A percentile compares a stretch with the other conserved stretches of the same genome.
Evolutionary conservation across 73 alveolate species (phyloP).

Genomic region (Urostyla sp.): DNA sequence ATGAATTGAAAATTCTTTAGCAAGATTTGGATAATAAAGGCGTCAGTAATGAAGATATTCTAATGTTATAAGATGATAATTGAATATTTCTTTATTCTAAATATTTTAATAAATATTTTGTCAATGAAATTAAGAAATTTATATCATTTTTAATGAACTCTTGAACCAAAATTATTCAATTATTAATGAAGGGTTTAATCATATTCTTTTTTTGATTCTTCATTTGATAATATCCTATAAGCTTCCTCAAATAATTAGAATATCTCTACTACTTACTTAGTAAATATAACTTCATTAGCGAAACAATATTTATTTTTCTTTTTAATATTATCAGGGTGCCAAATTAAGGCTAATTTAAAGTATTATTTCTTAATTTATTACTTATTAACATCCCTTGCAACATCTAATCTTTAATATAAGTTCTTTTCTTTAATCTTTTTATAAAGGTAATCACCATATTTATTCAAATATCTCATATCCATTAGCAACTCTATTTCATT

Average conservation of each 20-base stretch:
- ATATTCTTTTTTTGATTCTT: conserved; percentile 4
- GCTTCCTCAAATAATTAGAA: conserved; percentile 53
- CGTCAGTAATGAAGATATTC: too few species aligned
- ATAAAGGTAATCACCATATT: conserved; percentile 43
- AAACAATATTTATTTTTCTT: conserved; percentile 27
- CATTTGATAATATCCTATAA: conserved; percentile 20
- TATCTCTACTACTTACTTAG: conserved; percentile 28
- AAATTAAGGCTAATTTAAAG: conserved; percentile 86
- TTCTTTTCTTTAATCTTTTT: conserved; percentile 8
- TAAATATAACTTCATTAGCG: conserved; percentile 33
- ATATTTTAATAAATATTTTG: too few species aligned
- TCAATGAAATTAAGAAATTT: too few species aligned
- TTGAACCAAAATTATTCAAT: too few species aligned
- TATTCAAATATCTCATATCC: conserved; percentile 57
- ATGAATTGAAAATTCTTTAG: too few species aligned
- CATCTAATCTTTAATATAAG: conserved; percentile 59
- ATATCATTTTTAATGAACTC: too few species aligned
- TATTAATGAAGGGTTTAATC: background rate
- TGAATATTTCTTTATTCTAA: too few species aligned
- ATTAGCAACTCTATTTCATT: conserved; percentile 47
- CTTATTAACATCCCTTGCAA: conserved; percentile 73
- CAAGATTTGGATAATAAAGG: too few species aligned
- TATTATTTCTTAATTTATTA: conserved; percentile 88
- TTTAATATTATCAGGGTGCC: conserved; percentile 91
- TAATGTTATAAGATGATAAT: too few species aligned